Percentiles rank a stretch among this genome's conserved stretches.
phyloP scores from a whole-genome alignment of 2,329 filamentous ascomycete genomes.

The Aspergillus neoniger region DNA sequence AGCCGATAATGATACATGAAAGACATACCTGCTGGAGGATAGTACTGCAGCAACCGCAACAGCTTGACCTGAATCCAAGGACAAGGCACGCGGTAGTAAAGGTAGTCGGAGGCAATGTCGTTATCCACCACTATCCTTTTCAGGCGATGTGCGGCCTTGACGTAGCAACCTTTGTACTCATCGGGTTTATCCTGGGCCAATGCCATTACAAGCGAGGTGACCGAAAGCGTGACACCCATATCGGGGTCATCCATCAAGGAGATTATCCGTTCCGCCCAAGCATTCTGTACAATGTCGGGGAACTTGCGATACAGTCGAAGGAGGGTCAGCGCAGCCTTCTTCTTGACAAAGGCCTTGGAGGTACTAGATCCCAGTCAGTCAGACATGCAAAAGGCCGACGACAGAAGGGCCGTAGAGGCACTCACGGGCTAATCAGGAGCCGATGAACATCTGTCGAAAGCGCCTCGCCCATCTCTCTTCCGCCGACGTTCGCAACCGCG shows the following conservation, averaged over 20 bases:
- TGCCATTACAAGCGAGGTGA: constrained; percentile 93
- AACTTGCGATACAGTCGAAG: constrained; percentile 93
- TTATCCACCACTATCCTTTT: constrained; percentile 89
- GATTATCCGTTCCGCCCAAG: constrained; percentile 97
- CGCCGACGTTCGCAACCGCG: constrained; percentile 96
- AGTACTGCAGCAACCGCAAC: constrained; percentile 88
- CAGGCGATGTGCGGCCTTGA: constrained; percentile 85
- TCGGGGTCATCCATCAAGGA: constrained; percentile 98
- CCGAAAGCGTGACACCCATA: constrained; percentile 89
- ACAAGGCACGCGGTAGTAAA: constrained; percentile 99
- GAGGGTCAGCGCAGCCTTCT: constrained; percentile 93
- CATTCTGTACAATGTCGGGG: constrained; percentile 87
- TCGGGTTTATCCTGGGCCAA: constrained; percentile 92
- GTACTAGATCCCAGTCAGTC: constrained; percentile 52
- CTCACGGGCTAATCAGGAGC: constrained; percentile 89
- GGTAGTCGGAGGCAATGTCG: constrained; percentile 85
- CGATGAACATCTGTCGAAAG: constrained; percentile 89
- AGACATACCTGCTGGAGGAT: constrained; percentile 79
- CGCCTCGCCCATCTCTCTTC: constrained; percentile 95
- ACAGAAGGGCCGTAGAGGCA: constrained; percentile 22
- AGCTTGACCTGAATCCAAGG: constrained; percentile 98
- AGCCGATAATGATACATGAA: constrained; percentile 9
- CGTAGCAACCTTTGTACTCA: constrained; percentile 89
- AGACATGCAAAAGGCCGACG: not conserved
- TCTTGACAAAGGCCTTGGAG: constrained; percentile 98